These are phyloP conservation scores for Flaveria floridana DNA, from an alignment of 140 eudicot genomes.

Conservation along the genomic window DNA sequence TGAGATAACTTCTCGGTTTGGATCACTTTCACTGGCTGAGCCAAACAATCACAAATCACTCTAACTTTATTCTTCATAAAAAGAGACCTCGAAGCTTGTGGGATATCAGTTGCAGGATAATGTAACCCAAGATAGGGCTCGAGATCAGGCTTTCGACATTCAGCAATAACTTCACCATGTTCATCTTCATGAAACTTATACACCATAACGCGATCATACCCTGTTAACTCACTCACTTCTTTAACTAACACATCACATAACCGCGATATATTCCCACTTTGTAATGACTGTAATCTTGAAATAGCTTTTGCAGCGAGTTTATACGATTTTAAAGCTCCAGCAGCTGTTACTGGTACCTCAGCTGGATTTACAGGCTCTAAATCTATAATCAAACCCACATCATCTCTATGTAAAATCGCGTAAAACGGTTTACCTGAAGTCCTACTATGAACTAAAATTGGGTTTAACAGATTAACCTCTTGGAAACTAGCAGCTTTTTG, in stretches of 20 bases:
- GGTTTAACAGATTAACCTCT: slow-evolving; percentile 54
- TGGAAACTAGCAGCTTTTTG: slow-evolving; percentile 50
- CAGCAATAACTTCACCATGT: slow-evolving; percentile 70
- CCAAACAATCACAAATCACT: slow-evolving; percentile 65
- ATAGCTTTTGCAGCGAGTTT: slow-evolving; percentile 70
- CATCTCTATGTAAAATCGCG: slow-evolving; percentile 61
- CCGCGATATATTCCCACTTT: slow-evolving; percentile 57
- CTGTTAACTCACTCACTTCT: slow-evolving; percentile 65
- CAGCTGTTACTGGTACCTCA: slow-evolving; percentile 57
- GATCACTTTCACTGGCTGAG: slow-evolving; percentile 52
- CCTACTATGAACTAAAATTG: slow-evolving; percentile 57
- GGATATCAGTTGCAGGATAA: slow-evolving; percentile 74
- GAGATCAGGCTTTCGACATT: slow-evolving; percentile 43
- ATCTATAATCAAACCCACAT: slow-evolving; percentile 62
- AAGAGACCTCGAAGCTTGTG: slow-evolving; percentile 70
- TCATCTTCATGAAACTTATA: slow-evolving; percentile 72
- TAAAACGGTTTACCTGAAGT: slow-evolving; percentile 64
- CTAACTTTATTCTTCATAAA: slow-evolving; percentile 66
- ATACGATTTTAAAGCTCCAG: slow-evolving; percentile 64
- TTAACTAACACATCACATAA: slow-evolving; percentile 63
- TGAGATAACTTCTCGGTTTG: slow-evolving; percentile 49
- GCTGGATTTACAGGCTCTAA: slow-evolving; percentile 67
- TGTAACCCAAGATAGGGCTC: slow-evolving; percentile 73
- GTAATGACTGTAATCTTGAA: slow-evolving; percentile 56
- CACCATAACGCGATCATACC: slow-evolving; percentile 75